Evolutionary conservation across 192 early-diverging fungal genomes (phyloP).

Genomic region (Backusella luteola): DNA sequence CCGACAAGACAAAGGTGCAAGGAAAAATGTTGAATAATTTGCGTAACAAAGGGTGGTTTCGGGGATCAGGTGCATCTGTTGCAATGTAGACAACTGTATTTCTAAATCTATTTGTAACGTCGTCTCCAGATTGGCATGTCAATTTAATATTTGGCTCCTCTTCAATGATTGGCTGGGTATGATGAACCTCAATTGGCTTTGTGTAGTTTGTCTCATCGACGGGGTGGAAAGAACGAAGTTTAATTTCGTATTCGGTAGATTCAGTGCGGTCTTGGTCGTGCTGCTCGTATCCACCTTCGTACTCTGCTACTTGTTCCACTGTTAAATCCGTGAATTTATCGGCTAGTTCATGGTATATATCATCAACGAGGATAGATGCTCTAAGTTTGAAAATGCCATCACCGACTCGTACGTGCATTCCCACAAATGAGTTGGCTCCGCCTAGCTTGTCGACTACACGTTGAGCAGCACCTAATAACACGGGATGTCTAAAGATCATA

Average conservation of each 20-base stretch:
- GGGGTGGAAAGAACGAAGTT: slow-evolving; percentile 16
- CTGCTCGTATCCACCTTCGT: slow-evolving; percentile 17
- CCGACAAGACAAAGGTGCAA: slow-evolving; percentile 48
- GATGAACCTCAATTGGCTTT: slow-evolving; percentile 25
- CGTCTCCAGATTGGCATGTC: slow-evolving; percentile 1
- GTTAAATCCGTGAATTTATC: slow-evolving; percentile 39
- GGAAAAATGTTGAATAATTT: slow-evolving; percentile 47
- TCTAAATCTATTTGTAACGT: slow-evolving; percentile 9
- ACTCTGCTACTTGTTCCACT: slow-evolving; percentile 26
- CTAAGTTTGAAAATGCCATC: slow-evolving; percentile 48
- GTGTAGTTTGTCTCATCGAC: not conserved
- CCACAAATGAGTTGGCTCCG: slow-evolving; percentile 45
- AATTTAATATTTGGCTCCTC: not conserved
- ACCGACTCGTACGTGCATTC: slow-evolving; percentile 51
- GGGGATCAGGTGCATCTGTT: slow-evolving; percentile 48
- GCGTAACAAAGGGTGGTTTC: slow-evolving; percentile 44
- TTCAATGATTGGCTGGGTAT: slow-evolving; percentile 14
- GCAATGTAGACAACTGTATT: slow-evolving; percentile 52
- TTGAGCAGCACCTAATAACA: slow-evolving; percentile 43
- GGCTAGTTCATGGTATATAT: slow-evolving; percentile 46
- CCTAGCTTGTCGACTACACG: slow-evolving; percentile 47
- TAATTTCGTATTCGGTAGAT: slow-evolving; percentile 38
- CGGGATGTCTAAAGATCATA: slow-evolving; percentile 48
- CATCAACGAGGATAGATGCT: slow-evolving; percentile 43
- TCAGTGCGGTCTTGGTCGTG: slow-evolving; percentile 38